These are phyloP conservation scores for Endocalyx cinctus DNA, from an alignment of 2,329 filamentous ascomycete species.

Conservation along the genomic window DNA sequence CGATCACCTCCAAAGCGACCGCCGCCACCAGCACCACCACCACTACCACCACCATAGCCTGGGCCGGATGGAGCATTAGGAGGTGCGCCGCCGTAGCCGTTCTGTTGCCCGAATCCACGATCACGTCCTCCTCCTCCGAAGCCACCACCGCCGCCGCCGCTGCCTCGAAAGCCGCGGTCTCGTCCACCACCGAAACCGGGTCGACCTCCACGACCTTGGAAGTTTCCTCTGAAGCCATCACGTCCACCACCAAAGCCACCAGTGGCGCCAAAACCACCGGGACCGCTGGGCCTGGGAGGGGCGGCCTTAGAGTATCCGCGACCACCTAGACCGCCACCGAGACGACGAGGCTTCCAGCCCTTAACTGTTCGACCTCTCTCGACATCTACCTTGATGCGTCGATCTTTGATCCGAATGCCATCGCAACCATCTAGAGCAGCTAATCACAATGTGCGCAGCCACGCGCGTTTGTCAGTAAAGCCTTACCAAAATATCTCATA, in stretches of 20 bases:
- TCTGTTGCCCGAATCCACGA: slow-evolving; percentile 37
- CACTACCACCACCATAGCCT: slow-evolving; percentile 43
- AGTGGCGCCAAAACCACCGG: slow-evolving; percentile 52
- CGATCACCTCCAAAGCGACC: slow-evolving; percentile 38
- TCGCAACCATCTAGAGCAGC: slow-evolving; percentile 85
- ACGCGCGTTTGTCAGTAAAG: slow-evolving; percentile 64
- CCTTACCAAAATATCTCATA: slow-evolving; percentile 52
- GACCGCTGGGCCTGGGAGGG: slow-evolving; percentile 65
- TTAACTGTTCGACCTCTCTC: slow-evolving; percentile 92
- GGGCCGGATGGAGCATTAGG: slow-evolving; percentile 61
- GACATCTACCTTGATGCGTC: slow-evolving; percentile 89
- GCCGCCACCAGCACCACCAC: slow-evolving; percentile 33
- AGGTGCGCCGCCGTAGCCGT: slow-evolving; percentile 44
- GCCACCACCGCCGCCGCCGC: slow-evolving; percentile 54
- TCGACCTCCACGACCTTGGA: slow-evolving; percentile 41
- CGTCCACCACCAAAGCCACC: slow-evolving; percentile 53
- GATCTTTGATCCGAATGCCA: slow-evolving; percentile 87
- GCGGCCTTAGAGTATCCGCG: slow-evolving; percentile 85
- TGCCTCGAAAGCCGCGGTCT: slow-evolving; percentile 36
- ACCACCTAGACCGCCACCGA: slow-evolving; percentile 88
- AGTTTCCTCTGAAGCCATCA: slow-evolving; percentile 52
- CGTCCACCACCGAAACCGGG: slow-evolving; percentile 28
- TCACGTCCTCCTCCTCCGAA: slow-evolving; percentile 44
- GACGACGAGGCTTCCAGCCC: slow-evolving; percentile 86
- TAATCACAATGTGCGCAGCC: slow-evolving; percentile 57